Base-by-base conservation (phyloP, 352 stramenopile genomes). In the Phytophthora macrochlamydospora region DNA sequence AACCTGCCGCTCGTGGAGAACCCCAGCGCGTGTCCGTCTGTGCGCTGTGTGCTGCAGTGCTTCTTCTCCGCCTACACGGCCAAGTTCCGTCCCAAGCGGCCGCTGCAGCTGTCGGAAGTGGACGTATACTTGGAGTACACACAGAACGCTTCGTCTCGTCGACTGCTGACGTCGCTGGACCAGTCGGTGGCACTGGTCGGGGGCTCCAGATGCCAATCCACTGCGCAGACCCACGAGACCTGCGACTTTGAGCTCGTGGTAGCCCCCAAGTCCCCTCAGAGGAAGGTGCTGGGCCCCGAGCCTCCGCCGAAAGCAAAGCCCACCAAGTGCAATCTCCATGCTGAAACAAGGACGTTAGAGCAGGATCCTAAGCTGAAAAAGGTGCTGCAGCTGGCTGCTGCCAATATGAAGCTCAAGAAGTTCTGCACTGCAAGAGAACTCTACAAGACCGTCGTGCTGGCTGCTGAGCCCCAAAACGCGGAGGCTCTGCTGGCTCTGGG, bases 401-500 rank as follows among this genome's bases (percentile, higher is more conserved):
- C n/a, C 7, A 59, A 86, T 11, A 73, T 90, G 58, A 73, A 82
- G 58, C 69, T 78, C 42, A 68, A 59, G 31, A 87, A 79, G 40
- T 84, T 83, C 43, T 71, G 79, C 40, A 65, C 71, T 14, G 83
- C 83, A 0, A 63, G 71, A 5, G 79, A 88, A 30, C 56, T 84
- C 40, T 88, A 83, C 57, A 73, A 68, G 32, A 67, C 71, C 7
- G 59, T 89, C 8, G 62, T 92, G 45, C 59, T 89, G 7, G 46
- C 62, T 2, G 31, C 59, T 18, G 79, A 89, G 8, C 68, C 76
- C 1, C 29, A 29, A 6, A 78, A 92, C 51, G 40, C 63, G 0
- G 76, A 90, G 31, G 83, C 76, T 18, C 64, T 90, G 44, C 40
- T 92, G 12, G 74, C 72, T 7, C 58, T 91, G 38, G 83, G 80